Conservation (phyloP, 179 eudicot species). For the Carnegiea gigantea region DNA sequence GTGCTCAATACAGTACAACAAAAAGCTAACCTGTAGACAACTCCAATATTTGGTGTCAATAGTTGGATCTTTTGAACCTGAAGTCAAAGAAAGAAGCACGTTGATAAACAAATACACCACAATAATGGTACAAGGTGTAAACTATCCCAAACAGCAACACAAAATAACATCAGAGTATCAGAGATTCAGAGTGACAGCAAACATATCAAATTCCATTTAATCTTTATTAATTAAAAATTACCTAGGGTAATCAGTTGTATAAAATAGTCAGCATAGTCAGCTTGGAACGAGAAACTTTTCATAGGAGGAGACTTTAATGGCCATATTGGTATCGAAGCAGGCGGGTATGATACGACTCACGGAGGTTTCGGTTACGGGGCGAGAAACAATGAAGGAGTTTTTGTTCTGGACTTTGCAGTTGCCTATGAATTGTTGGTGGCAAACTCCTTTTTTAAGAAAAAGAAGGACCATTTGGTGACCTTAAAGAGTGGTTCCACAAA, state of each 20-base stretch:
- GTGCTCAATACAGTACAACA: neutral
- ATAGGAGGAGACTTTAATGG: too few species aligned
- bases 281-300: too few species aligned
- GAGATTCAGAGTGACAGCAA: neutral
- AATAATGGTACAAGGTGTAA: neutral
- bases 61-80: constrained; percentile 95
- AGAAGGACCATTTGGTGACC: too few species aligned
- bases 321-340: too few species aligned
- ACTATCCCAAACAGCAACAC: neutral
- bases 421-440: too few species aligned
- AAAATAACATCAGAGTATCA: neutral
- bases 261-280: neutral
- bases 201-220: neutral
- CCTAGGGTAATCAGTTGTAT: neutral
- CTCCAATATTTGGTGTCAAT: constrained; percentile 96
- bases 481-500: too few species aligned
- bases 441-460: too few species aligned
- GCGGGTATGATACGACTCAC: too few species aligned
- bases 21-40: constrained; percentile 73
- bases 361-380: too few species aligned
- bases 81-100: constrained; percentile 13
- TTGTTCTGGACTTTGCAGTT: too few species aligned
- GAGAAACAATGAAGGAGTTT: too few species aligned
- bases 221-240: neutral
- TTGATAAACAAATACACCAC: neutral